Percentiles rank a stretch among this genome's conserved stretches.
These are phyloP conservation scores for Leccinum truebloodii DNA, from an alignment of 768 basidiomycete species.

Conservation along the genomic window DNA sequence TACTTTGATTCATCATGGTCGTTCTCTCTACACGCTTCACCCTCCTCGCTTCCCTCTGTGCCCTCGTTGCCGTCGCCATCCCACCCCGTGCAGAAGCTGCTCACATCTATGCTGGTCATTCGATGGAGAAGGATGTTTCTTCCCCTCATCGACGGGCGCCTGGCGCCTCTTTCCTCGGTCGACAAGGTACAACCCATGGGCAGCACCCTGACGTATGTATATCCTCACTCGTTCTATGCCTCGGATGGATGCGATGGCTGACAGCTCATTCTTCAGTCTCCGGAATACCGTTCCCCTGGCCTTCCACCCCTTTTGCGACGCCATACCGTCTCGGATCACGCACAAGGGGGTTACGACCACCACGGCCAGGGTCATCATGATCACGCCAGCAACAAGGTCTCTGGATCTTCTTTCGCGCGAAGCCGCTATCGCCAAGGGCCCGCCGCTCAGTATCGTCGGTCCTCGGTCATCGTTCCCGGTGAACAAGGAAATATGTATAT, in stretches of 20 bases:
- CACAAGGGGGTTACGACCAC: background rate
- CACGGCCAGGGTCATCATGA: background rate
- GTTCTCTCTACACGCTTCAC: conserved; percentile 49
- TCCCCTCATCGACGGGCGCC: background rate
- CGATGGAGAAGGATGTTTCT: conserved; percentile 6
- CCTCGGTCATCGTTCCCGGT: conserved; percentile 25
- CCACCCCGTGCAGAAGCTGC: conserved; percentile 38
- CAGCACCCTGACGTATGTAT: conserved; percentile 9
- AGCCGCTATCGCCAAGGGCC: conserved; percentile 19
- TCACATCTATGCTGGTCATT: conserved; percentile 33
- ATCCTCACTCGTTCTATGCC: background rate
- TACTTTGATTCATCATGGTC: conserved; percentile 44
- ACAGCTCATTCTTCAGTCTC: background rate
- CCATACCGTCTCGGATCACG: conserved; percentile 1
- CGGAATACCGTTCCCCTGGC: background rate
- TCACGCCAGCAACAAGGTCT: conserved; percentile 7
- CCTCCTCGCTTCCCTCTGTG: conserved; percentile 45
- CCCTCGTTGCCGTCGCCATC: conserved; percentile 41
- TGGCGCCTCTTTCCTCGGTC: background rate
- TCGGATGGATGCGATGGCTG: background rate
- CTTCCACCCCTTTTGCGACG: conserved; percentile 23
- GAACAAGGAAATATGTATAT: conserved; percentile 30
- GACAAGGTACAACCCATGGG: background rate
- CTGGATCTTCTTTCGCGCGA: conserved; percentile 23
- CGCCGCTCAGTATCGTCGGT: conserved; percentile 14